Evolutionary conservation across 2,329 filamentous ascomycete species (phyloP).

Genomic region (Pezicula neosporulosa): DNA sequence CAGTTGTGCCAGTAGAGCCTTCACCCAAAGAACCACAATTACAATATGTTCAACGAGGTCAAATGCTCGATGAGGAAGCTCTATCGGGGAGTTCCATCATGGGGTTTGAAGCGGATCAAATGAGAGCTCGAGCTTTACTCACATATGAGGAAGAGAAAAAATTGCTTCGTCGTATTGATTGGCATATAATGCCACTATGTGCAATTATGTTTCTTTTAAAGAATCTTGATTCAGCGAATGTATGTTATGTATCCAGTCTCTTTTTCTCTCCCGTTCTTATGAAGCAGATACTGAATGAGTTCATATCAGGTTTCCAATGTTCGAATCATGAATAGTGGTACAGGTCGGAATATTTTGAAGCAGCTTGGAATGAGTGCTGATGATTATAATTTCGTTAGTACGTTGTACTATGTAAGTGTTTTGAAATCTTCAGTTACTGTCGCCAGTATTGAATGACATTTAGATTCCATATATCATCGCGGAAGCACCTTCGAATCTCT

Average conservation of each 20-base stretch:
- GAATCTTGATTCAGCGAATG: constrained; percentile 25
- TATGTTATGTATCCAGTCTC: neutral
- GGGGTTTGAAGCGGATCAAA: constrained; percentile 29
- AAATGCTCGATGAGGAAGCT: constrained; percentile 4
- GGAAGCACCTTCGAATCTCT: constrained; percentile 33
- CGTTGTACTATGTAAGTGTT: constrained; percentile 30
- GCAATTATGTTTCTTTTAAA: constrained; percentile 29
- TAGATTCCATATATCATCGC: constrained; percentile 31
- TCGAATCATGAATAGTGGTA: constrained; percentile 32
- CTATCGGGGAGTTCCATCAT: constrained; percentile 3
- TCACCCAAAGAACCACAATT: no score
- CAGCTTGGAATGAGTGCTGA: constrained; percentile 27
- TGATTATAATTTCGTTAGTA: constrained; percentile 31
- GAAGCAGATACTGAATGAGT: neutral
- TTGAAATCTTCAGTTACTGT: no score
- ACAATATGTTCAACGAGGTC: constrained; percentile 5
- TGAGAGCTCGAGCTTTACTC: constrained; percentile 28
- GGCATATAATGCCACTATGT: constrained; percentile 38
- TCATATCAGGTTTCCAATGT: constrained; percentile 31
- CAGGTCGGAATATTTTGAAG: constrained; percentile 14
- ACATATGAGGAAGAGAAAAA: constrained; percentile 41
- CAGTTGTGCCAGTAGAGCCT: no score
- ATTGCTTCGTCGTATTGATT: constrained; percentile 38
- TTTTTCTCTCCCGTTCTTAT: no score
- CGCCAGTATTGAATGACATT: constrained; percentile 13